Base-by-base conservation (phyloP, 2,329 filamentous ascomycete species). In the Karstenula rhodostoma region DNA sequence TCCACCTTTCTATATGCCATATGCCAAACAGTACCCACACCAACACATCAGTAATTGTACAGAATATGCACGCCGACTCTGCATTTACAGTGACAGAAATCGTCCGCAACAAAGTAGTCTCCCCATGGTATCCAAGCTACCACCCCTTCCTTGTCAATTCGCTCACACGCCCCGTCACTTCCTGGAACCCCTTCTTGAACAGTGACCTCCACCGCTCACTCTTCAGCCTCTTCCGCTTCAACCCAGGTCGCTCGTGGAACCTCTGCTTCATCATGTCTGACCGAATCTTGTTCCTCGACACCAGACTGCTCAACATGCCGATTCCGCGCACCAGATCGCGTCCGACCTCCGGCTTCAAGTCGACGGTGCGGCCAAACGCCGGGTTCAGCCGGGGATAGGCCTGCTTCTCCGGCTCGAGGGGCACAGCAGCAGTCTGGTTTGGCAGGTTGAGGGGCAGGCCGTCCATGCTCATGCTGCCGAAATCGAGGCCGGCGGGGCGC, bases 61-160 rank as follows among this genome's bases (percentile, higher is more conserved):
- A 56, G 33, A 19, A 46, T 49, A 56, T 49, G 44, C 29, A 22
- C 54, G 17, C 43, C 19, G n/a, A 17, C 29, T 23, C 32, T 56
- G 25, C 37, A 47, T 35, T 29, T 35, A 55, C 52, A 51, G 13
- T 47, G 4, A 47, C 44, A 47, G 27, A n/a, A 15, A 2, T 29
- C 23, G 8, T n/a, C 13, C 44, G 44, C 29, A 47, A 4, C 19
- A 23, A 10, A 22, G 19, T 19, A 9, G 5, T 19, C 19, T 47
- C 23, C 29, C 44, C 13, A 47, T 29, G 23, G 13, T 27, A 32
- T 27, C 23, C 17, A 9, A 7, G 3, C 25, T 82, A 96, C 92
- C 93, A 95, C 2, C 92, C 92, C 79, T 95, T 91, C 73, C 82
- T 86, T 68, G 86, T 90, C 80, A 96, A 82, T 75, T 91, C 85